phyloP scores from a whole-genome alignment of 495 filamentous ascomycete species.

The Hypoxylon lienhwacheense region DNA sequence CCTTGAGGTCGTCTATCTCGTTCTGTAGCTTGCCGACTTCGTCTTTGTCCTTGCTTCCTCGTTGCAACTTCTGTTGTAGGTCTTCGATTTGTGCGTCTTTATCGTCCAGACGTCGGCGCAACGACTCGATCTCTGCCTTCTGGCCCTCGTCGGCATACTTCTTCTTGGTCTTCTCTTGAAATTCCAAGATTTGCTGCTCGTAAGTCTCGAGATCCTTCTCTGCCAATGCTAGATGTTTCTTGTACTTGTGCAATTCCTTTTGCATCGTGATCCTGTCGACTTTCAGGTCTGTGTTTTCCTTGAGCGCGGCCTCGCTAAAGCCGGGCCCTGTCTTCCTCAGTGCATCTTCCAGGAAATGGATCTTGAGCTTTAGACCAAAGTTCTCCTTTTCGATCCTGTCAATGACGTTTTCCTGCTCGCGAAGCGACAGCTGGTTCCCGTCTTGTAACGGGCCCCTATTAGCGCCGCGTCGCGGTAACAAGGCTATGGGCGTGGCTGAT shows the following conservation, averaged over 20 bases:
- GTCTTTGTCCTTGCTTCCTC: constrained; percentile 38
- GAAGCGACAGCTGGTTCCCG: constrained; percentile 85
- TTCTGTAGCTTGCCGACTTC: constrained; percentile 57
- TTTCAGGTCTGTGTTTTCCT: constrained; percentile 95
- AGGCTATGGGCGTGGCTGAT: constrained; percentile 75
- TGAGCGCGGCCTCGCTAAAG: constrained; percentile 81
- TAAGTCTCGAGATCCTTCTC: constrained; percentile 81
- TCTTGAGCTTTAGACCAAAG: constrained; percentile 77
- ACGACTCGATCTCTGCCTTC: constrained; percentile 59
- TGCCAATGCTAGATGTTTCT: constrained; percentile 73
- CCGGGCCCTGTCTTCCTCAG: constrained; percentile 82
- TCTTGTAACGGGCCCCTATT: constrained; percentile 67
- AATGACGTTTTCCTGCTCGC: constrained; percentile 94
- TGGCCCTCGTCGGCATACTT: constrained; percentile 67
- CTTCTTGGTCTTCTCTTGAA: constrained; percentile 75
- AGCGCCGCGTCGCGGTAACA: constrained; percentile 60
- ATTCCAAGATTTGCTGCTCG: constrained; percentile 72
- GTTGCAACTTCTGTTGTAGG: constrained; percentile 36
- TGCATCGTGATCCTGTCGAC: constrained; percentile 85
- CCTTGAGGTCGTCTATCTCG: constrained; percentile 62
- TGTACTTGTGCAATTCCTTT: constrained; percentile 78
- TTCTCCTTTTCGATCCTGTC: constrained; percentile 95
- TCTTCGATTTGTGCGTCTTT: constrained; percentile 60
- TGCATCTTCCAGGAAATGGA: constrained; percentile 77
- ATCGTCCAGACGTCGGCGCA: constrained; percentile 55